A percentile compares a stretch with the other conserved stretches of the same genome.
Conservation (phyloP, 2,329 filamentous ascomycete genomes). For the Endoconidiophora polonica region DNA sequence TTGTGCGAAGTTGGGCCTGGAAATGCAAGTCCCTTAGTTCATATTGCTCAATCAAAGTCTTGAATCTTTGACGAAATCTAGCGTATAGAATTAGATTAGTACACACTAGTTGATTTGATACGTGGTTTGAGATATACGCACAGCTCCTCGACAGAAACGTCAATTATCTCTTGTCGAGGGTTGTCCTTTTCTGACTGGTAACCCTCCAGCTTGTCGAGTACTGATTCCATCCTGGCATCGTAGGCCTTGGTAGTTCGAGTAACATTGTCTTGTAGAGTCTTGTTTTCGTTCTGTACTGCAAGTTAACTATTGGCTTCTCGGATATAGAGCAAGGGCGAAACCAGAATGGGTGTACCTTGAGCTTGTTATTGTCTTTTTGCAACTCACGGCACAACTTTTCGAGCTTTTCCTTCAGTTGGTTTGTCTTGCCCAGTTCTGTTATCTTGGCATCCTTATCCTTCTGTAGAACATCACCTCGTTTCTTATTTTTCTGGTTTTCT, state of each 20-base stretch:
- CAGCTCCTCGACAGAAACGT: slow-evolving; percentile 81
- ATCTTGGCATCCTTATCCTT: slow-evolving; percentile 89
- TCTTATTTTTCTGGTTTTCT: slow-evolving; percentile 91
- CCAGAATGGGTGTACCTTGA: slow-evolving; percentile 53
- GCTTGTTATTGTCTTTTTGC: slow-evolving; percentile 92
- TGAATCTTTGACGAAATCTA: slow-evolving; percentile 73
- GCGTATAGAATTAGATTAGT: slow-evolving; percentile 12
- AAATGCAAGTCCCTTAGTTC: slow-evolving; percentile 91
- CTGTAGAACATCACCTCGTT: slow-evolving; percentile 80
- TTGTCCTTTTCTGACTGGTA: slow-evolving; percentile 77
- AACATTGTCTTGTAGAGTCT: slow-evolving; percentile 73
- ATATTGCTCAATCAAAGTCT: slow-evolving; percentile 91
- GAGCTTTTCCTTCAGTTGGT: slow-evolving; percentile 83
- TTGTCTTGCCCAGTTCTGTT: slow-evolving; percentile 77
- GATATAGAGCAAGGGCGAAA: background rate
- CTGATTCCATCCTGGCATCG: slow-evolving; percentile 65
- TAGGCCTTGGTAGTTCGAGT: slow-evolving; percentile 67
- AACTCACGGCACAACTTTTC: slow-evolving; percentile 92
- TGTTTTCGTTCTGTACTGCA: slow-evolving; percentile 62
- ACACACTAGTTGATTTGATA: background rate
- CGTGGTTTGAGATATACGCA: slow-evolving; percentile 28
- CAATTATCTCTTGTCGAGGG: slow-evolving; percentile 61
- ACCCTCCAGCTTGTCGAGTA: slow-evolving; percentile 73
- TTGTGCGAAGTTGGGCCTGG: slow-evolving; percentile 76
- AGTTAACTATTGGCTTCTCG: background rate